Conservation (phyloP, 2,329 filamentous ascomycete species). For the Scedosporium minutisporum region DNA sequence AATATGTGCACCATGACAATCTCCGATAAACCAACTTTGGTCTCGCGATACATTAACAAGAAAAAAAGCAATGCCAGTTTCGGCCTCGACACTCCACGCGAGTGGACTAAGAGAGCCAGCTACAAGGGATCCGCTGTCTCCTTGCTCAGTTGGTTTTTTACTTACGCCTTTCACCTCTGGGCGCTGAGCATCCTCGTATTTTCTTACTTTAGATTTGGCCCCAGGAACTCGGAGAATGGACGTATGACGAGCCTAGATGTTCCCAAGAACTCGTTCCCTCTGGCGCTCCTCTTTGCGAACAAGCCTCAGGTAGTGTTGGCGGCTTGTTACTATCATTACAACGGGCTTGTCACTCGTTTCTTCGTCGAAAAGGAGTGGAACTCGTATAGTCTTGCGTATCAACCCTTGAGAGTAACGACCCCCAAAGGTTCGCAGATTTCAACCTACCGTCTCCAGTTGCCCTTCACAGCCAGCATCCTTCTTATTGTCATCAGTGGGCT, state of each 20-base stretch:
- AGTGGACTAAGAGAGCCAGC: conserved; percentile 36
- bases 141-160: conserved; percentile 26
- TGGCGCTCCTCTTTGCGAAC: conserved; percentile 9
- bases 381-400: conserved; percentile 5
- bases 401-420: conserved; percentile 11
- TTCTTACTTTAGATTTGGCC: conserved; percentile 27
- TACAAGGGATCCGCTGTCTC: conserved; percentile 30
- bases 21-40: not conserved
- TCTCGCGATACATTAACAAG: not conserved
- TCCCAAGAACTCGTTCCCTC: conserved; percentile 15
- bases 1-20: conserved; percentile 17
- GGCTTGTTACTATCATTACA: conserved; percentile 35
- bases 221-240: conserved; percentile 15
- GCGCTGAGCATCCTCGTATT: conserved; percentile 20
- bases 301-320: conserved; percentile 38
- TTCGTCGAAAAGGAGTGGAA: not conserved
- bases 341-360: conserved; percentile 27
- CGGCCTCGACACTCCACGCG: conserved; percentile 18
- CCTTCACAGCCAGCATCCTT: conserved; percentile 13
- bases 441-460: conserved; percentile 14
- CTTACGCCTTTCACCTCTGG: conserved; percentile 5
- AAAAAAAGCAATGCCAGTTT: conserved; percentile 25
- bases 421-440: conserved; percentile 11
- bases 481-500: conserved; percentile 9
- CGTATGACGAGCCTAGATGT: conserved; percentile 17